Base-by-base conservation (phyloP, 2,329 filamentous ascomycete genomes). In the Podosphaera fusca region DNA sequence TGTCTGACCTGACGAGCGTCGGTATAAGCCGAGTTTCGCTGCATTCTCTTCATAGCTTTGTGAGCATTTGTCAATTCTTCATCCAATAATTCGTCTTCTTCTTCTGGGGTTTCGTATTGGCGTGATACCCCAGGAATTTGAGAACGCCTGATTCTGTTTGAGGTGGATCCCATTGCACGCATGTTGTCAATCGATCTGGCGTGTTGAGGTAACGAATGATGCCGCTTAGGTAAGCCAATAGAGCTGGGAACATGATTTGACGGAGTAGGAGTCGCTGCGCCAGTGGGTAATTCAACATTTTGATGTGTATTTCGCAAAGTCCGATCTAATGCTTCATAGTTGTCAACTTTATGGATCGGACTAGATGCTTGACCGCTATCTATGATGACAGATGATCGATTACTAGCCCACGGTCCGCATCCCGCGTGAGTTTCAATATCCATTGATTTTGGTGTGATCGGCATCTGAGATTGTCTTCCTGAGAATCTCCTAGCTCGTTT, bases 21-120 rank as follows among this genome's bases (percentile, higher is more conserved):
- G 34, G 56, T 66, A 55, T 63, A 62, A 21, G 62, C 61, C 42
- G 57, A 64, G 58, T 63, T 66, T 57, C 64, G 69, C 58, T 81
- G 86, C 59, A 94, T 74, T 8, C 80, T 81, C 66, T 80, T 83
- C 65, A 85, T 84, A 6, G 82, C 86, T 60, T 79, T 80, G 64
- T 83, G 82, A 0, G 88, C 85, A 4, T 85, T 87, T 54, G 81
- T 78, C 47, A 95, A 74, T 29, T 82, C 88, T 70, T 98, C 92
- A 63, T 95, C 89, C 8, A 96, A 75, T 8, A 98, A 76, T 70
- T 98, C 92, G 59, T 98, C 92, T 67, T 96, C 90, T 69, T 98
- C 92, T 64, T 94, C 89, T 0, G 92, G 87, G 0, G 89, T 89
- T 66, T 98, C 92, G 67, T 96, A 95, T 60, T 87, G 83, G 64